Base-by-base conservation (phyloP, 768 basidiomycete species). In the Lentinula lateritia region DNA sequence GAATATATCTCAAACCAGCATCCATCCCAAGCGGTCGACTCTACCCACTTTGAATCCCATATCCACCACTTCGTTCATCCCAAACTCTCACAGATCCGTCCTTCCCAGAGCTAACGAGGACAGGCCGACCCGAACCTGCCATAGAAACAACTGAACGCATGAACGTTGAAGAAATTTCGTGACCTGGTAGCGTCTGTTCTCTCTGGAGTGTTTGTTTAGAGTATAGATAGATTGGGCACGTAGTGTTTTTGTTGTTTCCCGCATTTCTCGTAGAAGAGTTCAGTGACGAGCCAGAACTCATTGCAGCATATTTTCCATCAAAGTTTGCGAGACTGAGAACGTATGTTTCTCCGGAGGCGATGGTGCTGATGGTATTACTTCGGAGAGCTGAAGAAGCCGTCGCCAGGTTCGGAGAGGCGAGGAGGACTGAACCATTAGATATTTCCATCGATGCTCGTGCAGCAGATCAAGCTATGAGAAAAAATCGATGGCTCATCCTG, bases 1-100 rank as follows among this genome's bases (percentile, higher is more conserved):
- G 56, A 62, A 67, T 55, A 60, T 67, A 42, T 68, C 66, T 75
- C 78, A 69, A 80, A 78, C 72, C 64, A 75, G 76, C 69, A 73
- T 76, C 63, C 61, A 48, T 52, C 15, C 23, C 62, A 68, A 62
- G 59, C 57, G 48, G 35, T 23, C 15, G 58, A 45, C 20, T 55
- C 20, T 20, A 77, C 87, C 72, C 67, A 92, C 90, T 82, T 77
- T 84, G 82, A 39, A 88, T 79, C 52, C 78, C 73, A 53, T 78
- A 74, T 6, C 80, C 69, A 60, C 73, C 74, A 36, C 82, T 75
- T 61, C 91, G 82, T 59, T 83, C 82, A 70, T 93, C 92, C 92
- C 92, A 93, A 35, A 85, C 78, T 62, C 82, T 84, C 59, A 93
- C 82, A 57, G 78, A 76, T 1, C 90, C 90, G 64, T 92, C 90